These are phyloP conservation scores for Vanderwaltozyma tropicalis DNA, from an alignment of 805 yeast species.

Conservation along the genomic window DNA sequence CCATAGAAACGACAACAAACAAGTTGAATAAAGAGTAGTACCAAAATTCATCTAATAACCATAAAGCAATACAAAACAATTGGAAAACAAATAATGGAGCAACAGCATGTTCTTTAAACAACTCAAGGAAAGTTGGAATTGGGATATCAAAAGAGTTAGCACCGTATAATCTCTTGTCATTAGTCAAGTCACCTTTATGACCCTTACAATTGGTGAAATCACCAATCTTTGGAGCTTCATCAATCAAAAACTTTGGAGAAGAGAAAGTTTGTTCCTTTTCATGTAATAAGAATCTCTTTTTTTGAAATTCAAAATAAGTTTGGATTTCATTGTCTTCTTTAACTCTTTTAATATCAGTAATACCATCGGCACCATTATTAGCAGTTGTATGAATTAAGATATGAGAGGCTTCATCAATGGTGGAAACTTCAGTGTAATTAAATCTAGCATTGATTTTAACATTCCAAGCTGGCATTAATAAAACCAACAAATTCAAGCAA, in stretches of 20 bases:
- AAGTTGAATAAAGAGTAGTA: slow-evolving; percentile 84
- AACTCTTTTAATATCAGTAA: slow-evolving; percentile 49
- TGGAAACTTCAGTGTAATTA: slow-evolving; percentile 47
- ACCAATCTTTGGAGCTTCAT: slow-evolving; percentile 45
- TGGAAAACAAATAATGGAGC: slow-evolving; percentile 98
- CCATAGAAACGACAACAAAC: slow-evolving; percentile 87
- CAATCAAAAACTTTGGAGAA: slow-evolving; percentile 69
- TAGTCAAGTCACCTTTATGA: slow-evolving; percentile 41
- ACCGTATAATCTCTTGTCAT: slow-evolving; percentile 56
- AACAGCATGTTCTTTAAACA: slow-evolving; percentile 94
- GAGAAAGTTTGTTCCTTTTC: slow-evolving; percentile 44
- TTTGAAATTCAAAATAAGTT: slow-evolving; percentile 74
- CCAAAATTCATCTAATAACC: slow-evolving; percentile 97
- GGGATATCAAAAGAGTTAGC: slow-evolving; percentile 88
- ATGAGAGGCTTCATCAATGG: slow-evolving; percentile 55
- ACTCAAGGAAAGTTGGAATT: slow-evolving; percentile 78
- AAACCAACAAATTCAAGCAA: slow-evolving; percentile 62
- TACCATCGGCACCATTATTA: slow-evolving; percentile 77
- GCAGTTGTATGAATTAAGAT: slow-evolving; percentile 73
- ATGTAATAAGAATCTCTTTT: slow-evolving; percentile 76
- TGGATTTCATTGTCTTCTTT: slow-evolving; percentile 51
- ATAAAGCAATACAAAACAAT: slow-evolving; percentile 85
- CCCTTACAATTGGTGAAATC: slow-evolving; percentile 51
- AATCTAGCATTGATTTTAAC: slow-evolving; percentile 57
- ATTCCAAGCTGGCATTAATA: slow-evolving; percentile 94